Evolutionary conservation across 768 basidiomycete species (phyloP), one percentile per base, ranked within the genome.

Genomic region (Leccinum barrowsii): DNA sequence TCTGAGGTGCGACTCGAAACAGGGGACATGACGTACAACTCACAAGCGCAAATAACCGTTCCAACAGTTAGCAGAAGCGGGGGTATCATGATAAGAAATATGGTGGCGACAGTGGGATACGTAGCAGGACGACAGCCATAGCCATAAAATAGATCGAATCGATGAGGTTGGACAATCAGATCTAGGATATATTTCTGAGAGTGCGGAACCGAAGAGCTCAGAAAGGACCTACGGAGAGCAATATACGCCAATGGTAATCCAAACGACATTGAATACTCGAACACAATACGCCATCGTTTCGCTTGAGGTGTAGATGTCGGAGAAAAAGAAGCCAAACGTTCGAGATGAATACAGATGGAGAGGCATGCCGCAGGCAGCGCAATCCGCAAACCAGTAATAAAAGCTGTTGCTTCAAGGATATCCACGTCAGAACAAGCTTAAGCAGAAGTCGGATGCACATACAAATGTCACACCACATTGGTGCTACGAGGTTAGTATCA

Each of bases 391-490:
- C 80, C 84, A 11, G 85, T 70, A 28, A 80, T 68, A 12, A 90
- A 61, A 59, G 81, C 82, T 6, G 85, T 83, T 17, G 77, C 87
- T 88, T 69, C 44, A 8, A 4, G 15, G 49, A 57, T 6, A 48
- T 22, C 22, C 26, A 34, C 26, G 51, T 62, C 28, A 61, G 59
- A 57, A 34, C 35, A 5, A 5, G 15, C n/a, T 13, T 46, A 5
- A 50, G 19, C 12, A 40, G 52, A 52, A 8, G 3, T 28, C 4
- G 13, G 49, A 52, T 22, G 12, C 32, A 68, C 83, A 59, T 54
- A 90, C 88, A 75, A 37, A 94, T 85, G 66, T 94, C 91, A 67
- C 91, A 93, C 89, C 89, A 94, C 7, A 82, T 77, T 0, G 82
- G 77, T 15, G 74, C 75, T 49, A 63, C 69, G 30, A 82, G 69